Base-by-base conservation (phyloP, 306 rosid species). In the cucumber (Cucumis sativus) region DNA sequence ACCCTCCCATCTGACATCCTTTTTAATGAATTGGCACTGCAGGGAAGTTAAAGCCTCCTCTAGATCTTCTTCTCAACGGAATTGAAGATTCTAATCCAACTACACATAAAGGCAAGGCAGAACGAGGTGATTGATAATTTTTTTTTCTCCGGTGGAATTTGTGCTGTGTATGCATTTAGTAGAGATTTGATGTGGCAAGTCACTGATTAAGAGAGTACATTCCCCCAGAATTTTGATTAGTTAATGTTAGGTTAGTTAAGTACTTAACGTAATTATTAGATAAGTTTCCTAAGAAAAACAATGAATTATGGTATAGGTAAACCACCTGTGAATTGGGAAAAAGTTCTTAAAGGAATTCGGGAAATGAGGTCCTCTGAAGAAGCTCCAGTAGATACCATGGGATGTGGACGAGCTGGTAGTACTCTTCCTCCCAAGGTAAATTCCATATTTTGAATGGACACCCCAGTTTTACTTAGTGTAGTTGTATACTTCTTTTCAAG, bases 321-420 rank as follows among this genome's bases (percentile, higher is more conserved):
- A 72, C 62, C 89, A 67, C 98, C 98, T 60, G 75, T 75, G 23
- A 71, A 87, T 82, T 93, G 98, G 98, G 87, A 86, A 84, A 75
- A 83, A 61, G 92, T 90, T 68, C 97, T 91, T 25, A 83, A 88
- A 82, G 92, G 96, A 69, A 93, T 93, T 82, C 87, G 87, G 41
- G 81, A 90, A 78, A 93, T 93, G 92, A 86, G 88, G 83, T 78
- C 83, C 41, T 81, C 90, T 21, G 86, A 85, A 81, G 93, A 87
- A 80, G 98, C 97, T 37, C 98, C 98, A 1, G 98, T 94, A 17
- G 92, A 89, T 80, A 88, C 87, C 28, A 80, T 83, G 87, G 88
- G 84, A 63, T 85, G 85, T 67, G 91, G 88, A 57, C 83, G 88
- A 78, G 91, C 89, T 74, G 92, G 82, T 71, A 83, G 73, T 80